These are phyloP conservation scores for Phytomonas francai DNA, from an alignment of 208 protist genomes.

Conservation along the genomic window DNA sequence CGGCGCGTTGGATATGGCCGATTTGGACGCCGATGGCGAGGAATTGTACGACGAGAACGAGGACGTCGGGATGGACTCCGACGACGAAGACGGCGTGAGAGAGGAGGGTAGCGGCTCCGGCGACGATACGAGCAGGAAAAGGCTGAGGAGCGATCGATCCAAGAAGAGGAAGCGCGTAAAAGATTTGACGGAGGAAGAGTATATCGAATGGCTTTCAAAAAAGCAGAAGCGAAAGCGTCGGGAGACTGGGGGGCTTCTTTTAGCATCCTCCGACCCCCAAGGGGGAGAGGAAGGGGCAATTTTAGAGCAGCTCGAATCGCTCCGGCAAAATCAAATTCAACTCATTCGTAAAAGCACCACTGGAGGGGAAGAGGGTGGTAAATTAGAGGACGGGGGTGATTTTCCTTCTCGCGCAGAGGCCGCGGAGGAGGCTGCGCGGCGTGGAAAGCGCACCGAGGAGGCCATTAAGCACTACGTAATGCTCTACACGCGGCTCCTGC, in stretches of 20 bases:
- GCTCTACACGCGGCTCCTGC: slow-evolving; percentile 66
- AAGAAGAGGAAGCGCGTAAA: too few relatives aligned
- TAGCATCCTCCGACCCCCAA: too few relatives aligned
- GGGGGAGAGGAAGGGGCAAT: too few relatives aligned
- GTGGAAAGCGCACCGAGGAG: slow-evolving; percentile 26
- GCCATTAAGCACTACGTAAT: slow-evolving; percentile 54
- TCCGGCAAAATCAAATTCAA: slow-evolving; percentile 21
- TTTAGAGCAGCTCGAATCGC: too few relatives aligned
- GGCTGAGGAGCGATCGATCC: slow-evolving; percentile 4
- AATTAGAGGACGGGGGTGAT: neutral
- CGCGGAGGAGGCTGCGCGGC: neutral
- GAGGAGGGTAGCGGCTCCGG: slow-evolving; percentile 6
- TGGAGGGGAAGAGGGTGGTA: neutral
- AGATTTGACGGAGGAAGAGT: too few relatives aligned
- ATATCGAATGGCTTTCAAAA: too few relatives aligned
- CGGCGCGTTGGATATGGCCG: slow-evolving; percentile 61
- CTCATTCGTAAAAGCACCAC: slow-evolving; percentile 5
- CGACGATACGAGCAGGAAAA: slow-evolving; percentile 4
- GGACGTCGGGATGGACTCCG: neutral
- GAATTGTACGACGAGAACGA: slow-evolving; percentile 21
- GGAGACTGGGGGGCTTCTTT: too few relatives aligned
- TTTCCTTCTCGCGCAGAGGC: neutral
- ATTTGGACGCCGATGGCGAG: slow-evolving; percentile 57
- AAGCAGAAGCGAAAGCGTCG: too few relatives aligned
- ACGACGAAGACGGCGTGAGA: slow-evolving; percentile 2